Conservation (phyloP, 305 asterid species). For the Ruellia speciosa region DNA sequence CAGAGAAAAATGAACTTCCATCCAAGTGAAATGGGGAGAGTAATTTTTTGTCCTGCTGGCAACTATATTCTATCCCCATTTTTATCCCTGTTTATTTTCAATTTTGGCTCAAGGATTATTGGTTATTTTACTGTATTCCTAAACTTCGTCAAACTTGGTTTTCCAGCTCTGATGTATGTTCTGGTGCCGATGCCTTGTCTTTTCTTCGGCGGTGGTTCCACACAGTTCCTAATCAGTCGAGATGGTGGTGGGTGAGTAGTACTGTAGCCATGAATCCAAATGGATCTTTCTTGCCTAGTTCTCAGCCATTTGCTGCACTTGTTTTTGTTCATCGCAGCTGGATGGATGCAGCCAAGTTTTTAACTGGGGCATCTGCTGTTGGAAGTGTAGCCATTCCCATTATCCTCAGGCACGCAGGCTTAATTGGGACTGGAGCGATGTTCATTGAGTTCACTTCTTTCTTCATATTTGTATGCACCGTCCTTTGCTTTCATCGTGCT, state of each 20-base stretch:
- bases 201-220: constrained; percentile 95
- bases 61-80: too few species aligned
- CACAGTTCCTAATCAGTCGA: constrained; percentile 82
- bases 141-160: constrained; percentile 19
- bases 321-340: constrained; percentile 40
- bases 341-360: constrained; percentile 86
- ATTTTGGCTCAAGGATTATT: constrained; percentile 5
- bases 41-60: too few species aligned
- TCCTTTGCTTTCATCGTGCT: constrained; percentile 86
- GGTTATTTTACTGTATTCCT: constrained; percentile 10
- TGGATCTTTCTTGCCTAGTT: background rate
- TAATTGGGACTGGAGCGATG: constrained; percentile 88
- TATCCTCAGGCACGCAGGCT: constrained; percentile 75
- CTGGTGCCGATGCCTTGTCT: constrained; percentile 97
- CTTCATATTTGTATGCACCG: constrained; percentile 80
- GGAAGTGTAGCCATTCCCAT: constrained; percentile 93
- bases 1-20: too few species aligned
- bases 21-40: too few species aligned
- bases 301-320: background rate
- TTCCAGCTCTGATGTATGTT: constrained; percentile 92
- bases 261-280: background rate
- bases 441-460: constrained; percentile 83
- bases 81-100: background rate
- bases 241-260: constrained; percentile 93
- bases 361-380: constrained; percentile 91